Evolutionary conservation across 202 grass and related monocot species (phyloP).

Genomic region (Eragrostis tef): DNA sequence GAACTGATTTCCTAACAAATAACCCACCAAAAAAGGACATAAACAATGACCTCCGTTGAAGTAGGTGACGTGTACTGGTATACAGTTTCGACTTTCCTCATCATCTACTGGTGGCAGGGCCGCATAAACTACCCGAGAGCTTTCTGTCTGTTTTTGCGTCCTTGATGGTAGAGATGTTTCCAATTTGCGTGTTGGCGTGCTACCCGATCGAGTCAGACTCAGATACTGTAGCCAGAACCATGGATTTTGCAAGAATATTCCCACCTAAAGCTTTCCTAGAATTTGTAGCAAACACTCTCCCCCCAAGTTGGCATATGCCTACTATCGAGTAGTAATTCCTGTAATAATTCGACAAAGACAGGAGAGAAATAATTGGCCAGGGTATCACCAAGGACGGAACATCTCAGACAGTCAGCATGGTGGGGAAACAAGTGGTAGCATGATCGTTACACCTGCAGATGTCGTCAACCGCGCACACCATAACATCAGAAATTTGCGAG

Average conservation of each 20-base stretch:
- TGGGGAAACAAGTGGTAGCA: constrained; percentile 12
- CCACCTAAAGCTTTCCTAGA: not conserved
- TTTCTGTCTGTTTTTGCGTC: too few species aligned
- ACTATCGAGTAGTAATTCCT: not conserved
- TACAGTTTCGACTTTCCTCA: too few species aligned
- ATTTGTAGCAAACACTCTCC: constrained; percentile 23
- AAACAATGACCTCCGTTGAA: too few species aligned
- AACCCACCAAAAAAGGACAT: too few species aligned
- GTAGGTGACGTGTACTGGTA: too few species aligned
- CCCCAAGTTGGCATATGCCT: constrained; percentile 20
- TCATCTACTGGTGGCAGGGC: too few species aligned
- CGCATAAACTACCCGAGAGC: too few species aligned
- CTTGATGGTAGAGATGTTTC: not conserved
- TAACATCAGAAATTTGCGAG: not conserved
- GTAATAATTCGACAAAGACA: too few species aligned
- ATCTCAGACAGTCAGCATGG: not conserved
- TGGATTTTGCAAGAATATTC: constrained; percentile 49
- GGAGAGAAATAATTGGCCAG: constrained; percentile 17
- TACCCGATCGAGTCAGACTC: not conserved
- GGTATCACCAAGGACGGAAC: not conserved
- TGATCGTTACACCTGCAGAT: constrained; percentile 19
- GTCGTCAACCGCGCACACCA: not conserved
- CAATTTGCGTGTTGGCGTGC: constrained; percentile 32
- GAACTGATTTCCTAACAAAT: too few species aligned
- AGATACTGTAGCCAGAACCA: not conserved